Conservation (phyloP, 1,284 basidiomycete genomes). For the Agaricales sp. region DNA sequence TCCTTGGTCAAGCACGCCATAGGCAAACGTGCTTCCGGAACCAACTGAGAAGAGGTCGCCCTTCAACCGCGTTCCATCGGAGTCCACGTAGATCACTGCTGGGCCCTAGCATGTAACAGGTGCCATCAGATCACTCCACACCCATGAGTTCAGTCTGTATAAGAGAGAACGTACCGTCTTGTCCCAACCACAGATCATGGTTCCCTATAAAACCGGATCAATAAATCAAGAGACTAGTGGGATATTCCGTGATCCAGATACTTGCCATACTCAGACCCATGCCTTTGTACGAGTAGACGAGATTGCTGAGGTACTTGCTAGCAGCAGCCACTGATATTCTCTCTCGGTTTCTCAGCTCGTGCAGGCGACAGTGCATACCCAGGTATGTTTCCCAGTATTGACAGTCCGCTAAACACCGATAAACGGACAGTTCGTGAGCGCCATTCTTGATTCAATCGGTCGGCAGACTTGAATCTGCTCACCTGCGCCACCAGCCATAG, state of each 20-base stretch:
- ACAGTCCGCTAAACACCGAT: conserved; percentile 59
- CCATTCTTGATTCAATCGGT: not conserved
- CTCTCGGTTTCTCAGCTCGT: conserved; percentile 96
- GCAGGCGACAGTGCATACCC: conserved; percentile 93
- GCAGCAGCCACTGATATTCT: conserved; percentile 98
- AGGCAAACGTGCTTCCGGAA: conserved; percentile 96
- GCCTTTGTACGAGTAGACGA: conserved; percentile 97
- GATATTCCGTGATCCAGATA: conserved; percentile 7
- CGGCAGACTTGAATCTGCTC: conserved; percentile 15
- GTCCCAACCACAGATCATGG: conserved; percentile 99
- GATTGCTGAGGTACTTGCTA: conserved; percentile 94
- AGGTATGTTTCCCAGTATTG: conserved; percentile 99
- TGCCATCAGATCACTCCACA: conserved; percentile 2
- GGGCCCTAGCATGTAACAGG: conserved; percentile 54
- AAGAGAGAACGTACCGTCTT: conserved; percentile 82
- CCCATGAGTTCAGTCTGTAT: not conserved
- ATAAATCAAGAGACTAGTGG: conserved; percentile 1
- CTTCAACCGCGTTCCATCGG: conserved; percentile 91
- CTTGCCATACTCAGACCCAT: conserved; percentile 97
- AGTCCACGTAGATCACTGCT: conserved; percentile 97
- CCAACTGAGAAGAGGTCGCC: conserved; percentile 98
- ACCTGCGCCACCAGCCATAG: conserved; percentile 99
- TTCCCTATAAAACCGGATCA: conserved; percentile 51
- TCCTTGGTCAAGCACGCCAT: conserved; percentile 96
- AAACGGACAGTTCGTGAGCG: conserved; percentile 9